Conservation (phyloP, 331 rosid species). For the Malus hybrid region DNA sequence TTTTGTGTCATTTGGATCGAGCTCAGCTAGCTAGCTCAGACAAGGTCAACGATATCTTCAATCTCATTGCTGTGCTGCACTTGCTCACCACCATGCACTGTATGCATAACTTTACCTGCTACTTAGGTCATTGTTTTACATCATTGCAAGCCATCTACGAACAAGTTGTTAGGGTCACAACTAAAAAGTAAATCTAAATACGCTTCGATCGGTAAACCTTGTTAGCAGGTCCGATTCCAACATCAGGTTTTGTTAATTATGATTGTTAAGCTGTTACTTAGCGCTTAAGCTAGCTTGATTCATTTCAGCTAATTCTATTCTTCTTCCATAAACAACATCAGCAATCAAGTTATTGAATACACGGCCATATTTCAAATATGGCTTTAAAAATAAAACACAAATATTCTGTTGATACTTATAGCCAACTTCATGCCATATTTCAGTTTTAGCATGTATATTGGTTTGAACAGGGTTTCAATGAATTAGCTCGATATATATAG, state of each 20-base stretch:
- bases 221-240: not conserved
- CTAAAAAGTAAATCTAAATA: not conserved
- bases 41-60: no score
- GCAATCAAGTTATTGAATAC: not conserved
- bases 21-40: not conserved
- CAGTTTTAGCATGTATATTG: not conserved
- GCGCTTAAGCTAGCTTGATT: not conserved
- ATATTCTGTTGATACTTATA: not conserved
- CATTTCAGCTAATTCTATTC: not conserved
- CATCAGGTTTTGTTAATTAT: not conserved
- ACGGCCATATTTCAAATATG: not conserved
- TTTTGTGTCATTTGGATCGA: not conserved
- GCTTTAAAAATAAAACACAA: not conserved
- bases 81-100: not conserved
- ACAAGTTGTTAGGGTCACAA: not conserved
- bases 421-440: not conserved
- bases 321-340: not conserved
- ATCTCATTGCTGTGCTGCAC: no score
- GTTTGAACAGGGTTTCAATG: not conserved
- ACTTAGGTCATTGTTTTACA: not conserved
- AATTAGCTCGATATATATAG: no score
- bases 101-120: not conserved
- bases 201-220: not conserved
- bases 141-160: not conserved
- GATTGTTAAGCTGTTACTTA: not conserved